These are phyloP conservation scores for Raphidocelis subcapitata DNA, from an alignment of 139 green algal species.

Conservation along the genomic window DNA sequence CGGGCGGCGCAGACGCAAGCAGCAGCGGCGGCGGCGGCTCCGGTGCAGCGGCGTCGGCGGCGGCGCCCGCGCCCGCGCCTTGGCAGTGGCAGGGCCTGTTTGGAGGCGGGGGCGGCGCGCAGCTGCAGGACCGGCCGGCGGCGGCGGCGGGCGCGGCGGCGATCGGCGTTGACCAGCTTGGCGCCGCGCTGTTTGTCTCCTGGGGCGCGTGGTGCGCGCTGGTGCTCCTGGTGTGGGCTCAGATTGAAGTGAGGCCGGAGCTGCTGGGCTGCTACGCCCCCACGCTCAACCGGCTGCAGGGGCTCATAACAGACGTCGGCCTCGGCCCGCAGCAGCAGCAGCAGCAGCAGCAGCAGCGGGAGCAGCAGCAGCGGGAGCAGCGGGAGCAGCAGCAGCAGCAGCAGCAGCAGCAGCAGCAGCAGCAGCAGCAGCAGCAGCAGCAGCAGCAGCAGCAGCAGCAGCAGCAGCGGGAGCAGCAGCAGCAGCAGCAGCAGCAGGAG, in stretches of 20 bases:
- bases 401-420: background rate
- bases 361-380: background rate
- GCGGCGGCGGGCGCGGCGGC: too few relatives aligned
- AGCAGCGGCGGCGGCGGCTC: too few relatives aligned
- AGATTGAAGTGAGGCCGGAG: conserved; percentile 63
- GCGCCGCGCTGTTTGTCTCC: conserved; percentile 27
- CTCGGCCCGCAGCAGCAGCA: conserved; percentile 8
- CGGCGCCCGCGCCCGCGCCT: too few relatives aligned
- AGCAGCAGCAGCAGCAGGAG: background rate
- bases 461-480: background rate
- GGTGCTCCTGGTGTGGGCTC: conserved; percentile 48
- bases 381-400: background rate
- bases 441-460: background rate
- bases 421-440: background rate
- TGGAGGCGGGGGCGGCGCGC: too few relatives aligned
- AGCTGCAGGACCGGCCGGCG: too few relatives aligned
- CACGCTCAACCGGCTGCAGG: conserved; percentile 68
- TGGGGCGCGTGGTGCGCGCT: conserved; percentile 65
- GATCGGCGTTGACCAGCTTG: too few relatives aligned
- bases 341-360: background rate
- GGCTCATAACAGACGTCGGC: conserved; percentile 22
- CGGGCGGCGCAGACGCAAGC: too few relatives aligned
- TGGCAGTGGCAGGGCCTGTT: too few relatives aligned
- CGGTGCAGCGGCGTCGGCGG: too few relatives aligned
- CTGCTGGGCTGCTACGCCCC: conserved; percentile 66